These are phyloP conservation scores for Apiospora saccharicola DNA, from an alignment of 2,329 filamentous ascomycete species.

Conservation along the genomic window DNA sequence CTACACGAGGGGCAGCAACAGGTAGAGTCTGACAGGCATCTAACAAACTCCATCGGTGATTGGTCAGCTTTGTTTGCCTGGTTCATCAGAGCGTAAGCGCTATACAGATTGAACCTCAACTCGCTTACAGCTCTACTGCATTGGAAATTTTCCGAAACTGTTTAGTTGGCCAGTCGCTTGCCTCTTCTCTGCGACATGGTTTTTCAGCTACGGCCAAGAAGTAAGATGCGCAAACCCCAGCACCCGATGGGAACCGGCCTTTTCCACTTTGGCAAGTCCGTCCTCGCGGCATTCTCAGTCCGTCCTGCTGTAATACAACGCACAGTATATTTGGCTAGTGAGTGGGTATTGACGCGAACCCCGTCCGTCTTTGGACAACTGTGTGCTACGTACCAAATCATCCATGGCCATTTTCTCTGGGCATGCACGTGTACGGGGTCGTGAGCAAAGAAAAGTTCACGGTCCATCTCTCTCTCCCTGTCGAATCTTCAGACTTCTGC, in stretches of 20 bases:
- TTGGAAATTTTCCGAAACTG: not conserved
- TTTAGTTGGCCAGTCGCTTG: not conserved
- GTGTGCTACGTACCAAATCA: not conserved
- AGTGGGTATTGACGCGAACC: not conserved
- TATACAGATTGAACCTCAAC: slow-evolving; percentile 3
- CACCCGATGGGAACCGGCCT: slow-evolving; percentile 4
- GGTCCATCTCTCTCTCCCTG: not conserved
- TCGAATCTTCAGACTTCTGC: not conserved
- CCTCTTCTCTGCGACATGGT: not conserved
- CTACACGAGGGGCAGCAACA: slow-evolving; percentile 8
- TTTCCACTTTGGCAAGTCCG: not conserved
- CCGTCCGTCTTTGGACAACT: not conserved
- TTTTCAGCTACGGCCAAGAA: not conserved
- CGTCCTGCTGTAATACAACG: not conserved
- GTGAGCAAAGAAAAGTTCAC: not conserved
- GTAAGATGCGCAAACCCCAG: not conserved
- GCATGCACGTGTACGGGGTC: not conserved
- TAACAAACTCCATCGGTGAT: not conserved
- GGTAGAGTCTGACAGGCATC: not conserved
- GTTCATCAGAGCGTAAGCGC: slow-evolving; percentile 9
- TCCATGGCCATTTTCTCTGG: not conserved
- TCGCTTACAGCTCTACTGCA: not conserved
- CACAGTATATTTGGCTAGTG: slow-evolving; percentile 1
- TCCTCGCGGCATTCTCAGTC: not conserved
- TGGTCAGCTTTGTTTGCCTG: slow-evolving; percentile 4